Conservation (phyloP, 148 eudicot genomes). For the Cornus suecica region DNA sequence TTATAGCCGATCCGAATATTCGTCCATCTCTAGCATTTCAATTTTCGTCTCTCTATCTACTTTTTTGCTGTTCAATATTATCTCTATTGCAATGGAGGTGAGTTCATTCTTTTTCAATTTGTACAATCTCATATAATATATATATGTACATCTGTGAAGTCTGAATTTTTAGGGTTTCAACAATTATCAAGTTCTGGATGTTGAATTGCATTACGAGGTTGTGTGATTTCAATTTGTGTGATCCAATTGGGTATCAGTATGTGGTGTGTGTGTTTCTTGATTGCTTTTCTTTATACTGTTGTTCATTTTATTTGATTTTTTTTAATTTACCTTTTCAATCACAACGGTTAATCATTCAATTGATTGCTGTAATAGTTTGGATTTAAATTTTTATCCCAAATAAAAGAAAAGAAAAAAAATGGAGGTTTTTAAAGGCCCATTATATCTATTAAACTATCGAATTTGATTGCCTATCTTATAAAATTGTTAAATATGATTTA, state of each 20-base stretch:
- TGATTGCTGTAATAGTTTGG: not conserved
- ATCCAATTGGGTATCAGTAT: not conserved
- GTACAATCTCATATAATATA: not conserved
- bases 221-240: not conserved
- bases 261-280: not conserved
- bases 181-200: not conserved
- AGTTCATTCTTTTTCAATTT: slow-evolving; percentile 2
- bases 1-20: slow-evolving; percentile 31
- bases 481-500: too few relatives aligned
- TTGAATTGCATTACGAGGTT: slow-evolving; percentile 9
- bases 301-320: not conserved
- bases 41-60: not conserved
- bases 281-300: not conserved
- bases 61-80: not conserved
- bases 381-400: not conserved
- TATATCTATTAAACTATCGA: too few relatives aligned
- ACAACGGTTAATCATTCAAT: not conserved
- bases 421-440: too few relatives aligned
- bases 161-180: slow-evolving; percentile 1
- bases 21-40: not conserved
- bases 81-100: slow-evolving; percentile 14
- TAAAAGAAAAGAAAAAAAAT: too few relatives aligned
- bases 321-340: not conserved
- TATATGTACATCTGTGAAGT: not conserved
- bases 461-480: not conserved